Percentiles rank a stretch among this genome's conserved stretches.
These are phyloP conservation scores for Amanita polypyramis DNA, from an alignment of 768 basidiomycete genomes.

Conservation along the genomic window DNA sequence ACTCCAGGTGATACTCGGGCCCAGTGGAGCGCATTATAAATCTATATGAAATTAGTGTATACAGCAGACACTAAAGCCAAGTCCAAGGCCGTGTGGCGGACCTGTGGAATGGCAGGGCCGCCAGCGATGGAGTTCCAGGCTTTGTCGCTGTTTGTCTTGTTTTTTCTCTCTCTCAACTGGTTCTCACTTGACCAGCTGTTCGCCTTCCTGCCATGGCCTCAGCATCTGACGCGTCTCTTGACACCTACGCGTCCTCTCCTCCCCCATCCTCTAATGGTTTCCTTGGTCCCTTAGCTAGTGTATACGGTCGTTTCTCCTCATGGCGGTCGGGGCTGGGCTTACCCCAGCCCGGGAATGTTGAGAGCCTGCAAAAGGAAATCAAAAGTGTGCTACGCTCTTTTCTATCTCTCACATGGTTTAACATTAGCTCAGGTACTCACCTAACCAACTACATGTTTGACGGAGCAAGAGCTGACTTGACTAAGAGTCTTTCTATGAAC, in stretches of 20 bases:
- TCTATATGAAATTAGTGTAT: too few species aligned
- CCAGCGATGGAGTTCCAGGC: too few species aligned
- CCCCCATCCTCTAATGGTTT: conserved; percentile 24
- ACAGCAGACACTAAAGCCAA: background rate
- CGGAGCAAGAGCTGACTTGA: conserved; percentile 92
- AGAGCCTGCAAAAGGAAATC: conserved; percentile 89
- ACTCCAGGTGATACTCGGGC: background rate
- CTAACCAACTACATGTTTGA: conserved; percentile 94
- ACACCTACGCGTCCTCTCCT: conserved; percentile 24
- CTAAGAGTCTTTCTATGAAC: conserved; percentile 84
- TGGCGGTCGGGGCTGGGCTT: conserved; percentile 79
- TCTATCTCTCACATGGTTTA: conserved; percentile 4
- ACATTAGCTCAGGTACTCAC: conserved; percentile 59
- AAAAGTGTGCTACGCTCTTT: conserved; percentile 47
- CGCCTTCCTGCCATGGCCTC: conserved; percentile 16
- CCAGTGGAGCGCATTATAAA: too few species aligned
- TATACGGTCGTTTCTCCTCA: conserved; percentile 62
- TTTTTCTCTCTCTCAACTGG: conserved; percentile 21
- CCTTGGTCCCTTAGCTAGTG: conserved; percentile 37
- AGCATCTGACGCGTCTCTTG: conserved; percentile 20
- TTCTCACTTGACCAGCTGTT: conserved; percentile 29
- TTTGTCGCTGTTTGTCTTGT: conserved; percentile 26
- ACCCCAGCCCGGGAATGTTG: conserved; percentile 85
- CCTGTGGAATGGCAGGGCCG: background rate
- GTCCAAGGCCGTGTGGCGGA: too few species aligned